Percentiles rank a stretch among this genome's conserved stretches.
These are phyloP conservation scores for Chrysochromulina parva DNA, from an alignment of 78 protist species.

Conservation along the genomic window DNA sequence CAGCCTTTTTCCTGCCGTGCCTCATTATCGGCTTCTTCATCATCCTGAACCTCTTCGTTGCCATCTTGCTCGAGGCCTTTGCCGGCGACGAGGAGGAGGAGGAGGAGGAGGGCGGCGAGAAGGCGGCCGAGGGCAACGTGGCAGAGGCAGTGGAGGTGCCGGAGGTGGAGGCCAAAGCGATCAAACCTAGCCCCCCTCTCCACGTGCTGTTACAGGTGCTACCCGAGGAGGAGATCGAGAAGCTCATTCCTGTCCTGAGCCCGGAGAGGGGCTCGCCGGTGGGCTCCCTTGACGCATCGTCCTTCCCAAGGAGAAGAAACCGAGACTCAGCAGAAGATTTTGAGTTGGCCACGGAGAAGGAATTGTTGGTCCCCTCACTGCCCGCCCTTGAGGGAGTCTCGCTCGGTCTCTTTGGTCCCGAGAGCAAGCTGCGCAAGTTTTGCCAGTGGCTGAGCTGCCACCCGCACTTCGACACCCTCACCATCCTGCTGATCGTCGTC, in stretches of 20 bases:
- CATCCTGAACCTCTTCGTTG: conserved; percentile 70
- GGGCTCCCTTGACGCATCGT: too few relatives aligned
- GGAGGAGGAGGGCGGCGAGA: not conserved
- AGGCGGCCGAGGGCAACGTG: too few relatives aligned
- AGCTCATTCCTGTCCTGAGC: not conserved
- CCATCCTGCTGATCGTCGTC: too few relatives aligned
- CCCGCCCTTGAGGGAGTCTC: not conserved
- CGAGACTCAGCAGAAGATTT: too few relatives aligned
- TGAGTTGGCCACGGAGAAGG: not conserved
- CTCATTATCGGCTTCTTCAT: conserved; percentile 45
- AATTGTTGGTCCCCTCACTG: not conserved
- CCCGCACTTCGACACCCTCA: too few relatives aligned
- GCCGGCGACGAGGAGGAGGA: not conserved
- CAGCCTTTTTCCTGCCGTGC: conserved; percentile 20
- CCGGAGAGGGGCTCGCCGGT: too few relatives aligned
- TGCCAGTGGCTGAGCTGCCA: not conserved
- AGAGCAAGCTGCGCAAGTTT: too few relatives aligned
- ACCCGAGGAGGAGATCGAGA: not conserved
- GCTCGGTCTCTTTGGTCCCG: too few relatives aligned
- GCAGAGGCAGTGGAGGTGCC: too few relatives aligned
- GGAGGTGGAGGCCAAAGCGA: too few relatives aligned
- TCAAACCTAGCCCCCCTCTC: not conserved
- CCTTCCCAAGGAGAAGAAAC: too few relatives aligned
- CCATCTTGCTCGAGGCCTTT: conserved; percentile 45
- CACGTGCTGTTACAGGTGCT: not conserved